Percentiles rank a stretch among this genome's conserved stretches.
Evolutionary conservation across 306 rosid species (phyloP).

Genomic region (Medicago lupulina): DNA sequence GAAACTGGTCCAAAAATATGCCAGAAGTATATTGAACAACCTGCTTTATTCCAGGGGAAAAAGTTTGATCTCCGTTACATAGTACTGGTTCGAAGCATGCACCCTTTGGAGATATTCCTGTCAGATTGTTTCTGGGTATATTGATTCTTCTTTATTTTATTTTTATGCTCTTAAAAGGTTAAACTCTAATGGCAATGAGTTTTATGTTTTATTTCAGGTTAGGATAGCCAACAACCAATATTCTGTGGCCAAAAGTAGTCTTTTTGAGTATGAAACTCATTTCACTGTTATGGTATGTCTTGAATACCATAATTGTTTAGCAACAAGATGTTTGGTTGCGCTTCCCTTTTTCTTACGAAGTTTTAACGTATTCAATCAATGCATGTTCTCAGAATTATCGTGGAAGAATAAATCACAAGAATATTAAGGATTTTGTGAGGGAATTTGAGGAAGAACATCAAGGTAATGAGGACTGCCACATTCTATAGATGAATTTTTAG

Average conservation of each 20-base stretch:
- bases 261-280: conserved; percentile 96
- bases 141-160: conserved; percentile 9
- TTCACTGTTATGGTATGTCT: conserved; percentile 94
- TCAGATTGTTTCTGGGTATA: conserved; percentile 95
- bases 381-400: conserved; percentile 74
- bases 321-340: conserved; percentile 24
- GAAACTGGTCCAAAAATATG: conserved; percentile 98
- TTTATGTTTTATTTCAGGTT: conserved; percentile 63
- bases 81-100: conserved; percentile 80
- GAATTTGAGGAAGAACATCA: conserved; percentile 93
- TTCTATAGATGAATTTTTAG: conserved; percentile 11
- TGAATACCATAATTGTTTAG: conserved; percentile 13
- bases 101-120: conserved; percentile 81
- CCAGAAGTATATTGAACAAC: conserved; percentile 93
- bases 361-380: conserved; percentile 39
- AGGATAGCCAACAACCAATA: conserved; percentile 91
- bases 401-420: conserved; percentile 76
- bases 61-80: conserved; percentile 92
- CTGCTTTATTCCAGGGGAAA: conserved; percentile 84
- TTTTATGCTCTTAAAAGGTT: conserved; percentile 29
- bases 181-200: conserved; percentile 23
- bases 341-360: conserved; percentile 29
- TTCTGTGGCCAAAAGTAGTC: conserved; percentile 75
- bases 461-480: conserved; percentile 55
- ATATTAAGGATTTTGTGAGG: conserved; percentile 68